Evolutionary conservation across 2,329 filamentous ascomycete species (phyloP).

Genomic region (Clonostachys solani): DNA sequence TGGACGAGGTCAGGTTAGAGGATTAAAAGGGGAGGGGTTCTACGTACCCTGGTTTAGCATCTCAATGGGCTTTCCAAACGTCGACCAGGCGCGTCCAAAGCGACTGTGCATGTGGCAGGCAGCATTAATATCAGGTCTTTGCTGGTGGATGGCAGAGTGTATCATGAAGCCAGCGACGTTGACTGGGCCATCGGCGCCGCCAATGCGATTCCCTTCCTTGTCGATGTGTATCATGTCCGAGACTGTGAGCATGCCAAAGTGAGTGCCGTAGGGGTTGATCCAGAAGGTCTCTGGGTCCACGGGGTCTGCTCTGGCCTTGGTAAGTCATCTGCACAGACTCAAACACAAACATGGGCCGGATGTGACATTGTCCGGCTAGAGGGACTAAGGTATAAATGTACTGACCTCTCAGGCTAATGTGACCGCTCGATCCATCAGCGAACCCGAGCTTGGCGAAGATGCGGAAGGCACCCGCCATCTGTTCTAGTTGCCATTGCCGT

Average conservation of each 20-base stretch:
- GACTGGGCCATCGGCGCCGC: constrained; percentile 54
- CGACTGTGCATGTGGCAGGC: constrained; percentile 64
- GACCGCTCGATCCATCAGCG: too few relatives aligned
- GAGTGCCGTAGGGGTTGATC: constrained; percentile 56
- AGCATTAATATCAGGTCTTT: constrained; percentile 59
- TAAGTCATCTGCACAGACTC: constrained; percentile 34
- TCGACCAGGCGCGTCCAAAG: constrained; percentile 62
- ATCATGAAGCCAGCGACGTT: constrained; percentile 70
- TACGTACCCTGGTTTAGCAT: constrained; percentile 63
- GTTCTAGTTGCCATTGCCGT: too few relatives aligned
- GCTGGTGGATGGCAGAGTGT: constrained; percentile 59
- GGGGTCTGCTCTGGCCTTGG: not conserved
- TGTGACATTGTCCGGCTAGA: not conserved
- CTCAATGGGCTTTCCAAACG: constrained; percentile 59
- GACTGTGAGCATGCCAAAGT: constrained; percentile 62
- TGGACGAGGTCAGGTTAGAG: not conserved
- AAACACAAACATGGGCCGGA: constrained; percentile 30
- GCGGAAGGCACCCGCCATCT: too few relatives aligned
- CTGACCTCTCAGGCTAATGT: too few relatives aligned
- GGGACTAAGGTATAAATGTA: not conserved
- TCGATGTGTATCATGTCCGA: constrained; percentile 66
- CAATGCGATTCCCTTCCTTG: constrained; percentile 51
- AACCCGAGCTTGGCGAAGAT: too few relatives aligned
- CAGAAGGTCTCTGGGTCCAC: constrained; percentile 26
- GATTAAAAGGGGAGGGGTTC: not conserved